Base-by-base conservation (phyloP, 2,329 filamentous ascomycete species). In the Fusarium nanum region DNA sequence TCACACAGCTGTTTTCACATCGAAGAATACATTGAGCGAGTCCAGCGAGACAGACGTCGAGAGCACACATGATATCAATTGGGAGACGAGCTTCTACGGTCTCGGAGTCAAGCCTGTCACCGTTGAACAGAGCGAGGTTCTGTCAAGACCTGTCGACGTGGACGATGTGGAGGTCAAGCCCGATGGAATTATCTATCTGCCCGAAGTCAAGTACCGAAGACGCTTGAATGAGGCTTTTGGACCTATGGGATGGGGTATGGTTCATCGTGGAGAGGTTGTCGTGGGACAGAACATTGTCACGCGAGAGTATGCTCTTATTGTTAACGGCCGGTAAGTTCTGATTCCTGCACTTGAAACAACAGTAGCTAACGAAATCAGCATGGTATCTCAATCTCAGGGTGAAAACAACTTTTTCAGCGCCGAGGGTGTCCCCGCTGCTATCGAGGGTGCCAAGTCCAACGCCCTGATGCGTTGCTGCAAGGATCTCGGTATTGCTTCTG, bases 381-480 rank as follows among this genome's bases (percentile, higher is more conserved):
- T 98, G 71, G 92, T 98, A 46, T 94, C 92, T 28, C 92, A 98
- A 73, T 94, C 96, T 1, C 92, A 96, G 72, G 96, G 96, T 78
- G 96, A 98, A 81, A 95, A 97, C 84, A 89, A 92, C 72, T 99
- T 97, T 82, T 99, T 98, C 83, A 89, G 88, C 73, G 88, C 93
- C 34, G 94, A 98, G 73, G 92, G 92, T 58, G 94, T 99, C 69
- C 94, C 96, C 27, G 97, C 94, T 3, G 94, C 96, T 11, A 94
- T 94, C 64, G 96, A 99, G 82, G 96, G 96, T 56, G 97, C 94
- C 86, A 98, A 98, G 82, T 97, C 94, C 68, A 99, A 99, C 78
- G 96, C 96, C 14, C 86, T 99, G 72, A 97, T 98, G 90, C 92
- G 96, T 62, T 98, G 95, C 87, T 98, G 96, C 85, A 99, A 99